A percentile compares a stretch with the other conserved stretches of the same genome.
Conservation (phyloP, 805 yeast species). For the Schizosaccharomyces osmophilus region DNA sequence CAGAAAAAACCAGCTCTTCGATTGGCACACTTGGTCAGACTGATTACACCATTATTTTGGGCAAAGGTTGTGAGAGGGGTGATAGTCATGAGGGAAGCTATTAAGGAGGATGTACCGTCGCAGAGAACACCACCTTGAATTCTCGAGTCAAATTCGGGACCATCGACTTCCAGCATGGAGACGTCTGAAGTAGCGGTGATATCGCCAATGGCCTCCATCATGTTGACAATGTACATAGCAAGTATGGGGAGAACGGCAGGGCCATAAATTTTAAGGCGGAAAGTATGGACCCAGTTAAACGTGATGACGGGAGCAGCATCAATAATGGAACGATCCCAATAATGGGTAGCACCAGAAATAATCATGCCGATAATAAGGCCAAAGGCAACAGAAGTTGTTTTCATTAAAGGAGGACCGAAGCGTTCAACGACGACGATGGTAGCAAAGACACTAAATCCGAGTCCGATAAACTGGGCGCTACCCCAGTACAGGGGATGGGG, state of each 20-base stretch:
- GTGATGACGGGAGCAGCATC: constrained; percentile 57
- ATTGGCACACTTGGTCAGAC: constrained; percentile 77
- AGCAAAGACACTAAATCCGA: constrained; percentile 61
- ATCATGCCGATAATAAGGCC: constrained; percentile 76
- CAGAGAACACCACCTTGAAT: constrained; percentile 84
- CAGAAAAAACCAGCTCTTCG: constrained; percentile 60
- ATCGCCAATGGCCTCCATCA: constrained; percentile 90
- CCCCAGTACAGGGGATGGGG: constrained; percentile 52
- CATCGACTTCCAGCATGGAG: constrained; percentile 62
- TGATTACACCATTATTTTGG: constrained; percentile 84
- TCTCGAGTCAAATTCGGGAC: constrained; percentile 56
- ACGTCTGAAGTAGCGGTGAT: constrained; percentile 87
- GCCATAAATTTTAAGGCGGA: constrained; percentile 50
- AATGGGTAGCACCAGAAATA: constrained; percentile 76
- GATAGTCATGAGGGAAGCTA: constrained; percentile 56
- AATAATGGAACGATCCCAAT: constrained; percentile 35
- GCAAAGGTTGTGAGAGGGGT: constrained; percentile 89
- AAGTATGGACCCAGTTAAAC: constrained; percentile 72
- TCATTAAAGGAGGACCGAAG: constrained; percentile 87
- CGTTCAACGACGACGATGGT: constrained; percentile 54
- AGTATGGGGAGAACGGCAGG: constrained; percentile 69
- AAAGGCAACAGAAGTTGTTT: constrained; percentile 71
- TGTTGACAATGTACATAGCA: constrained; percentile 56
- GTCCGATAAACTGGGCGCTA: constrained; percentile 62
- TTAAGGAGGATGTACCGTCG: constrained; percentile 58